These are phyloP conservation scores for Pythium apleroticum DNA, from an alignment of 352 stramenopile genomes.

Conservation along the genomic window DNA sequence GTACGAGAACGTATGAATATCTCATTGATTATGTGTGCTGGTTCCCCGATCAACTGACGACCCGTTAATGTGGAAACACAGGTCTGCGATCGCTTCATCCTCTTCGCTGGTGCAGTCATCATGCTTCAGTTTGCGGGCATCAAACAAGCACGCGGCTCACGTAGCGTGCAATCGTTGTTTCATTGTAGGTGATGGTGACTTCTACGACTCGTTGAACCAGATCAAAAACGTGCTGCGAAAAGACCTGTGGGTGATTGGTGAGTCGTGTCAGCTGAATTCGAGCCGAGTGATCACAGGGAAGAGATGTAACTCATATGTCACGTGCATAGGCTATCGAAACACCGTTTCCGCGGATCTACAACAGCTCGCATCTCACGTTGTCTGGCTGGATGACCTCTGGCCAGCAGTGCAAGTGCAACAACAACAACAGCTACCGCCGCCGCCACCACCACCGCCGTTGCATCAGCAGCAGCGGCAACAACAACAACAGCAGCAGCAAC, in stretches of 20 bases:
- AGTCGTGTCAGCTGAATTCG: constrained; percentile 2
- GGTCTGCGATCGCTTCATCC: constrained; percentile 81
- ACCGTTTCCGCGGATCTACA: constrained; percentile 79
- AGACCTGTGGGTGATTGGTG: constrained; percentile 86
- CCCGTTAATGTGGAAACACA: constrained; percentile 19
- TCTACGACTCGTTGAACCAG: constrained; percentile 83
- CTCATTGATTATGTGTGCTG: not conserved
- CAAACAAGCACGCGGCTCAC: not conserved
- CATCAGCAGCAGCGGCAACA: not conserved
- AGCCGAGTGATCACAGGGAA: not conserved
- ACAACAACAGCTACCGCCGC: not conserved
- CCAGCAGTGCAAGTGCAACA: constrained; percentile 6
- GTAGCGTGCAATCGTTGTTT: not conserved
- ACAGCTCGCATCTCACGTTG: constrained; percentile 68
- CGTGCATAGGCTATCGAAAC: constrained; percentile 54
- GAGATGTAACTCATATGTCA: not conserved
- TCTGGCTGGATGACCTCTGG: constrained; percentile 79
- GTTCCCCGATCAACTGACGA: not conserved
- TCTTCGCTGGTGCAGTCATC: constrained; percentile 57
- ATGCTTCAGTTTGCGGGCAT: not conserved
- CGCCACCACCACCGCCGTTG: not conserved
- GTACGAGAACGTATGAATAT: constrained; percentile 69
- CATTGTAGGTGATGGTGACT: constrained; percentile 72
- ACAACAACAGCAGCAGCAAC: not conserved
- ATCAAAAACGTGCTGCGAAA: constrained; percentile 83